These are phyloP conservation scores for Neurospora sp. DNA, from an alignment of 2,329 filamentous ascomycete genomes.

Conservation along the genomic window DNA sequence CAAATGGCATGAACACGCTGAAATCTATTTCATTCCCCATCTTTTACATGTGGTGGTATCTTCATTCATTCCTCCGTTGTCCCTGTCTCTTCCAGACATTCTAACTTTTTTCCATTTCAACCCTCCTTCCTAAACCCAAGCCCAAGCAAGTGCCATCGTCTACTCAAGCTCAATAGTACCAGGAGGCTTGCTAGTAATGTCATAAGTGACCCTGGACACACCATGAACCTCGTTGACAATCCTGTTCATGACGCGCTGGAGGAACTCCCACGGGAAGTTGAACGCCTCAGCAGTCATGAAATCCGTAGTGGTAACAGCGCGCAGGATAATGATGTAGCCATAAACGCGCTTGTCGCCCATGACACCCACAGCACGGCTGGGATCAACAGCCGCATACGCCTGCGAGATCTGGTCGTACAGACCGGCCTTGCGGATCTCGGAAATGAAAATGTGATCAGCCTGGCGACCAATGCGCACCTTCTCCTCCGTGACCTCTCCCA, in stretches of 20 bases:
- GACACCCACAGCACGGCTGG: slow-evolving; percentile 32
- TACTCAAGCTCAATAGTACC: slow-evolving; percentile 70
- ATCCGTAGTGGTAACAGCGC: slow-evolving; percentile 41
- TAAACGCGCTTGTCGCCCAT: slow-evolving; percentile 57
- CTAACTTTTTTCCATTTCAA: neutral
- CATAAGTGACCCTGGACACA: slow-evolving; percentile 15
- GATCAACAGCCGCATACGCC: slow-evolving; percentile 36
- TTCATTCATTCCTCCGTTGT: neutral
- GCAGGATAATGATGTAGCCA: slow-evolving; percentile 28
- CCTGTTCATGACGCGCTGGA: slow-evolving; percentile 16
- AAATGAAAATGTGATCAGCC: slow-evolving; percentile 71
- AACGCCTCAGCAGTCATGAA: slow-evolving; percentile 63
- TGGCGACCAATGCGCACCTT: slow-evolving; percentile 70
- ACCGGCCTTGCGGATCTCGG: slow-evolving; percentile 62
- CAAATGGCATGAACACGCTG: neutral
- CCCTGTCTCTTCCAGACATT: neutral
- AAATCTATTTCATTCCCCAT: neutral
- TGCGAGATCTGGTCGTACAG: slow-evolving; percentile 53
- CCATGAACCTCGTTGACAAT: slow-evolving; percentile 17
- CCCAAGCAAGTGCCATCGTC: neutral
- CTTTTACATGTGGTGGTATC: neutral
- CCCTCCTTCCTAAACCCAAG: neutral
- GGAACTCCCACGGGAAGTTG: slow-evolving; percentile 16
- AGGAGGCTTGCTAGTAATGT: slow-evolving; percentile 53
- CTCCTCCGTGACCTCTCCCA: slow-evolving; percentile 76